Evolutionary conservation across 108 stramenopile genomes (phyloP), one percentile per base, ranked within the genome.

Genomic region (Nitzschia sp.): DNA sequence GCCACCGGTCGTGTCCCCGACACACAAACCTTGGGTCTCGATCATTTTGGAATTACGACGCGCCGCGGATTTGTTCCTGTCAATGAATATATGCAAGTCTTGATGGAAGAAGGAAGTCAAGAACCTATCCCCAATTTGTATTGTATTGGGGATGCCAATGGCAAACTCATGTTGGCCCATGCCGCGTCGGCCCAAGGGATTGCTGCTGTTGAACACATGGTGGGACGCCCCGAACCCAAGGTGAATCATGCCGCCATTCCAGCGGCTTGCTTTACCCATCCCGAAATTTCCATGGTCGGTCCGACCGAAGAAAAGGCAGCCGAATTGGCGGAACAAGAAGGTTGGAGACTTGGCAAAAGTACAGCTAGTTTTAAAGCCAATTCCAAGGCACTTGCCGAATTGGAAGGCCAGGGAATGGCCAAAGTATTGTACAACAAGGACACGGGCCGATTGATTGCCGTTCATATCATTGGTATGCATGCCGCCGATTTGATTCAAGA

Each of bases 111-210:
- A 57, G 93, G 80, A 10, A 76, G 80, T 11, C 87, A 87, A 14
- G 82, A 83, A 37, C 83, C 96, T 40, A 76, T 97, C 37, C 94
- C 94, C 42, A 78, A 93, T 68, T 39, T 98, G n/a, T 98, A 91
- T 75, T 97, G 97, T 84, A 98, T 98, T 76, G 98, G 98, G n/a
- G 98, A 98, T 79, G 97, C 97, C 62, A 98, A 98, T 82, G 97
- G 97, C 9, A 97, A 96, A 78, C 94, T 97, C 93, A 98, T 98
- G 98, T 80, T 98, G 51, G 98, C 98, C 22, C 98, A 98, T 70
- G 97, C 98, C 7, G 98, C 98, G 10, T 95, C 93, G 8, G 96
- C 98, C 3, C 98, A 98, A 79, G 98, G 96, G 7, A 96, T 98
- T 61, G 83, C 82, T 57, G 98, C 98, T 15, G 89, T 98, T 66